phyloP scores from a whole-genome alignment of 805 yeast species.

The Brettanomyces nanus region DNA sequence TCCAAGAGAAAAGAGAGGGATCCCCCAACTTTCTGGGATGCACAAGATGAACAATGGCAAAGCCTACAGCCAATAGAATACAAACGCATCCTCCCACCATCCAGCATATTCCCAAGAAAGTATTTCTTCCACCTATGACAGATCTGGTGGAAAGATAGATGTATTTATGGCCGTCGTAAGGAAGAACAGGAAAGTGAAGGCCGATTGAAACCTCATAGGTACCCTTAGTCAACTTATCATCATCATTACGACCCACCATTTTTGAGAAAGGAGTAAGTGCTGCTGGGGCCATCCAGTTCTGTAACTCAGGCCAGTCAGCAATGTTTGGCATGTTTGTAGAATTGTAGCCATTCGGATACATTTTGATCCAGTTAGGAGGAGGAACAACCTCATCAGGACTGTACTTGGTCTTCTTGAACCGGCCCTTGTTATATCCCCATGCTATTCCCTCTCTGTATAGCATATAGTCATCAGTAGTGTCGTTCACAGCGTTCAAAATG shows the following conservation, averaged over 20 bases:
- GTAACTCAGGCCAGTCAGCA: conserved; percentile 58
- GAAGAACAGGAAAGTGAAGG: conserved; percentile 70
- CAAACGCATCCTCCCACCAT: conserved; percentile 70
- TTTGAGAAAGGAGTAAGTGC: conserved; percentile 64
- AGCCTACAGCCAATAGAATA: conserved; percentile 43
- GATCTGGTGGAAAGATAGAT: conserved; percentile 63
- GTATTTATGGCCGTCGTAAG: conserved; percentile 59
- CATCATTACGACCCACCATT: conserved; percentile 53
- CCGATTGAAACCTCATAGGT: conserved; percentile 59
- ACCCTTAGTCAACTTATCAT: conserved; percentile 47
- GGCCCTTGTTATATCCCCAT: conserved; percentile 60
- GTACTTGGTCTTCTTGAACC: conserved; percentile 59
- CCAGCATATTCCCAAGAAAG: conserved; percentile 67
- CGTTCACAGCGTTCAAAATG: conserved; percentile 35
- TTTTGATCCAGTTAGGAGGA: conserved; percentile 75
- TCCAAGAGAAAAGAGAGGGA: conserved; percentile 65
- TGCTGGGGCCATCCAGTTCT: conserved; percentile 83
- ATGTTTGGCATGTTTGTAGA: conserved; percentile 63
- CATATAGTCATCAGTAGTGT: conserved; percentile 33
- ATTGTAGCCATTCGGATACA: conserved; percentile 67
- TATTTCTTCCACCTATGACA: conserved; percentile 68
- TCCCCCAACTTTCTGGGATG: conserved; percentile 70
- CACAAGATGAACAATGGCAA: conserved; percentile 47
- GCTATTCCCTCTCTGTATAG: conserved; percentile 53
- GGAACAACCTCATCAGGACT: conserved; percentile 57